A percentile compares a stretch with the other conserved stretches of the same genome.
These are phyloP conservation scores for Imleria badia DNA, from an alignment of 768 basidiomycete species.

Conservation along the genomic window DNA sequence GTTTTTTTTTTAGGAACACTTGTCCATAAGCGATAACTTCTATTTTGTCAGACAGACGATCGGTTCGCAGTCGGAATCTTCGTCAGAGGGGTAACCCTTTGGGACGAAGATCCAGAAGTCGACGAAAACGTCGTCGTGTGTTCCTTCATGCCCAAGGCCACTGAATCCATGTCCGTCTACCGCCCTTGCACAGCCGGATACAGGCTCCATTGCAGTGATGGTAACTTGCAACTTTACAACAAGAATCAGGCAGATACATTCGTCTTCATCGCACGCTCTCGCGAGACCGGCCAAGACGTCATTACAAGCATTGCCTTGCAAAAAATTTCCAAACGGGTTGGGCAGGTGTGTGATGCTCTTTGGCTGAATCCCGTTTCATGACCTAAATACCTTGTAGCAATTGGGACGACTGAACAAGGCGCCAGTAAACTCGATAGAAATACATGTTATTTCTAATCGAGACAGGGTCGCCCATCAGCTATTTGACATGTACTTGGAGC, in stretches of 20 bases:
- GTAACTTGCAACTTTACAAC: slow-evolving; percentile 58
- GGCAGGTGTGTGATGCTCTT: slow-evolving; percentile 38
- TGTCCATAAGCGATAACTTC: not conserved
- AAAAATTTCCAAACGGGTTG: slow-evolving; percentile 56
- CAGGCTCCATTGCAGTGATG: slow-evolving; percentile 55
- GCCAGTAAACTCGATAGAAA: slow-evolving; percentile 53
- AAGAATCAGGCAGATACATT: slow-evolving; percentile 53
- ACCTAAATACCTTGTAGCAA: slow-evolving; percentile 42
- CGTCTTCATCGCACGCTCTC: slow-evolving; percentile 52
- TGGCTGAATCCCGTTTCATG: not conserved
- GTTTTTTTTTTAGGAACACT: not conserved
- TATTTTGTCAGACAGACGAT: slow-evolving; percentile 48
- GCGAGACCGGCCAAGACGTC: slow-evolving; percentile 45
- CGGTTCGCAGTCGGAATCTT: slow-evolving; percentile 64
- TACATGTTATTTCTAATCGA: slow-evolving; percentile 69
- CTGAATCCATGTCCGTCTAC: slow-evolving; percentile 46
- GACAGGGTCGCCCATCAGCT: slow-evolving; percentile 65
- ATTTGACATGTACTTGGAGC: slow-evolving; percentile 67
- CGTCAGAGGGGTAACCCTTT: slow-evolving; percentile 55
- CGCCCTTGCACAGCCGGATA: slow-evolving; percentile 53
- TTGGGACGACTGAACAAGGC: slow-evolving; percentile 54
- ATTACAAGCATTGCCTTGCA: slow-evolving; percentile 60
- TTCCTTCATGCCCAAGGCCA: slow-evolving; percentile 57
- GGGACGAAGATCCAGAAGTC: slow-evolving; percentile 59
- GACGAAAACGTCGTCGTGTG: slow-evolving; percentile 60